Evolutionary conservation across 164 flowering plant genomes (phyloP), one percentile per base, ranked within the genome.

Genomic region (Sextonia rubra): DNA sequence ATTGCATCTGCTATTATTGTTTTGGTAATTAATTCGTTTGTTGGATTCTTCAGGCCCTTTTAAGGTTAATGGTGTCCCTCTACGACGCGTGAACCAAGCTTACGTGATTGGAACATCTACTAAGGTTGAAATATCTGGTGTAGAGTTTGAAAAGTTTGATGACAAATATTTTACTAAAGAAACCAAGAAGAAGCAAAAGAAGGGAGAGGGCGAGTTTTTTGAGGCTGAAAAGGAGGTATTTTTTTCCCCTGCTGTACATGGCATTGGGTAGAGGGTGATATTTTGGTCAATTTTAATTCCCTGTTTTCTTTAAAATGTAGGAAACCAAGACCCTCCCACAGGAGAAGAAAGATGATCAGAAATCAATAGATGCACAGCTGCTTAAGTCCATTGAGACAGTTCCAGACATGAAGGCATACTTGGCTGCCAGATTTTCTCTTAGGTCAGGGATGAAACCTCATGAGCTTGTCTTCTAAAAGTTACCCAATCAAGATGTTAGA

Each of bases 91-190:
- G 32, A 90, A 90, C 79, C 98, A 94, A 64, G 74, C 94, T 0
- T 94, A 91, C 77, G 93, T 89, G n/a, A 89, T 91, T 78, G 96
- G 80, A 22, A 94, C 98, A n/a, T 88, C 97, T 47, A 90, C 97
- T n/a, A 94, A 90, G 84, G 89, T 92, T 72, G 97, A 94, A 71
- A 80, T 90, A 32, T 82, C 90, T 48, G 91, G 89, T 0, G 90
- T 87, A 0, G 83, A 86, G 77, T 77, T 83, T 1, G 89, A 83
- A 7, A 91, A 94, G 79, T 85, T 90, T 79, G 90, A 86, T 82
- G 98, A 91, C 76, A 88, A 86, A 70, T 94, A 89, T 76, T 94
- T 94, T 69, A 80, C 86, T 0, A 91, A 87, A 83, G 75, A 83
- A 73, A 84, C 65, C 1, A 83, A 82, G 66, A 86, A 88, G 83